Conservation (phyloP, 2,329 filamentous ascomycete genomes). For the Fusarium nisikadoi region DNA sequence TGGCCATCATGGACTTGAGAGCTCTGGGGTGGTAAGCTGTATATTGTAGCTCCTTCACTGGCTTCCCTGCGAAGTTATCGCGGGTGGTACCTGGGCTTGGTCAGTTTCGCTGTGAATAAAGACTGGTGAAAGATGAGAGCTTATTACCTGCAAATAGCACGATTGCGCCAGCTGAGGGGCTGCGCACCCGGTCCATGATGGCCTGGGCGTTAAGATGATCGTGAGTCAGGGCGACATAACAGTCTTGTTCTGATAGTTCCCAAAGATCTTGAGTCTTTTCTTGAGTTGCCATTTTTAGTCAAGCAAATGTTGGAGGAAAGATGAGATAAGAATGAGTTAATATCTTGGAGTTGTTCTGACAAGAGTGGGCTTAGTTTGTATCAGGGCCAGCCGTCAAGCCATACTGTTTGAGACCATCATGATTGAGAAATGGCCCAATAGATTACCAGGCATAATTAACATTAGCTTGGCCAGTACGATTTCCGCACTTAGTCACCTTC, state of each 20-base stretch:
- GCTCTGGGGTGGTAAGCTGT: slow-evolving; percentile 78
- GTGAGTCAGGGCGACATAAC: slow-evolving; percentile 76
- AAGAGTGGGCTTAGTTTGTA: slow-evolving; percentile 15
- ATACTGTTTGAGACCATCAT: background rate
- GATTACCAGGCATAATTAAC: background rate
- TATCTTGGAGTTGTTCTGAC: background rate
- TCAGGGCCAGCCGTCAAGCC: background rate
- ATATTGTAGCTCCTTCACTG: slow-evolving; percentile 81
- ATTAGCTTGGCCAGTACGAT: background rate
- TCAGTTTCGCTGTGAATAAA: background rate
- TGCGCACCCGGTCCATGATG: slow-evolving; percentile 75
- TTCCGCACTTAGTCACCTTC: too few relatives aligned
- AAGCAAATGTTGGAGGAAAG: background rate
- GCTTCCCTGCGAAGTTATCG: slow-evolving; percentile 75
- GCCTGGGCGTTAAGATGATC: slow-evolving; percentile 65
- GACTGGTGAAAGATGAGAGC: slow-evolving; percentile 21
- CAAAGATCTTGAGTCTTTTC: slow-evolving; percentile 42
- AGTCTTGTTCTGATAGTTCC: slow-evolving; percentile 60
- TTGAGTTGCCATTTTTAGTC: slow-evolving; percentile 21
- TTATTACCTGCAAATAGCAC: slow-evolving; percentile 78
- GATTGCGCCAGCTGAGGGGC: slow-evolving; percentile 78
- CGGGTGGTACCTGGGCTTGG: slow-evolving; percentile 71
- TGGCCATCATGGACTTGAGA: slow-evolving; percentile 73
- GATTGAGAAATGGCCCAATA: background rate
- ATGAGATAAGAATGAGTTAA: background rate